Conservation (phyloP, 371 early-diverging fungal species). For the Rhizopus sp. region DNA sequence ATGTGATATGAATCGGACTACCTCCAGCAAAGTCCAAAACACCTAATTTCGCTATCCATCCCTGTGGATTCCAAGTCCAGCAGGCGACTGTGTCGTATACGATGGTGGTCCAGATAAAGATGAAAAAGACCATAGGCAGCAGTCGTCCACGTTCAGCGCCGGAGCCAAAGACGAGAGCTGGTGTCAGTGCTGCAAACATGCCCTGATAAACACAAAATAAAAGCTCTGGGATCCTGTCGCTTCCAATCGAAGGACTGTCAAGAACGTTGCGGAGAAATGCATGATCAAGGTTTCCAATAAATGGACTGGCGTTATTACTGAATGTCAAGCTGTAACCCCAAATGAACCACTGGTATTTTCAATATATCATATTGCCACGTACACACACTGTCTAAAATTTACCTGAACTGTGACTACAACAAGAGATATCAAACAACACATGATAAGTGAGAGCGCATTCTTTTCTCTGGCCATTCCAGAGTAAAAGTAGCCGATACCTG, state of each 20-base stretch:
- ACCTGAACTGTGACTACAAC: slow-evolving; percentile 67
- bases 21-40: slow-evolving; percentile 85
- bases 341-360: slow-evolving; percentile 70
- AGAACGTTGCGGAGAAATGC: slow-evolving; percentile 68
- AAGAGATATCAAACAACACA: slow-evolving; percentile 65
- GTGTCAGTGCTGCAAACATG: slow-evolving; percentile 86
- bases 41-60: slow-evolving; percentile 81
- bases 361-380: background rate
- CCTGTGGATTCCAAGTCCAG: slow-evolving; percentile 92
- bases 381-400: background rate
- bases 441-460: slow-evolving; percentile 76
- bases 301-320: slow-evolving; percentile 59
- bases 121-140: slow-evolving; percentile 83
- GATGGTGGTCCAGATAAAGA: slow-evolving; percentile 91
- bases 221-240: slow-evolving; percentile 62
- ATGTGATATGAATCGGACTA: slow-evolving; percentile 91
- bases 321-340: slow-evolving; percentile 90
- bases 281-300: slow-evolving; percentile 83
- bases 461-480: slow-evolving; percentile 89
- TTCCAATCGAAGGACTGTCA: slow-evolving; percentile 57
- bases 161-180: slow-evolving; percentile 88
- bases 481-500: slow-evolving; percentile 89
- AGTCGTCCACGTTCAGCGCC: slow-evolving; percentile 85
- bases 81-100: slow-evolving; percentile 88
- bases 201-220: slow-evolving; percentile 79